Conservation (phyloP, 2,329 filamentous ascomycete species). For the Karstenula rhodostoma region DNA sequence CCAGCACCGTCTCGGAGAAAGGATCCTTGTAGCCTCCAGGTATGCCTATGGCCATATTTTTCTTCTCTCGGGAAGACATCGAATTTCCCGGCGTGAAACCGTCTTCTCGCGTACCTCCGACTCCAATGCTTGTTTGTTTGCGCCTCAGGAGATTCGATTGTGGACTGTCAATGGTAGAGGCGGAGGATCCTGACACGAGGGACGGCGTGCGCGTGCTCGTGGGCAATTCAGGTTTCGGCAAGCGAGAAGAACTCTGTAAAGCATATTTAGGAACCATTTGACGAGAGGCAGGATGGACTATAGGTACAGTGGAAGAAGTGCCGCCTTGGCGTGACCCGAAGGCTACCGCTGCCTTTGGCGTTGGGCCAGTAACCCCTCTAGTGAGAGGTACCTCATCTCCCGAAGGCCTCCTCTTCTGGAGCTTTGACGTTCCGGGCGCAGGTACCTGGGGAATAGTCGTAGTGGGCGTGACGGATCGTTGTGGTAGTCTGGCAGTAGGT, state of each 20-base stretch:
- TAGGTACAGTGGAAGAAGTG: slow-evolving; percentile 32
- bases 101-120: slow-evolving; percentile 38
- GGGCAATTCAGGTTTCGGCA: slow-evolving; percentile 47
- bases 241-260: slow-evolving; percentile 37
- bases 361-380: slow-evolving; percentile 26
- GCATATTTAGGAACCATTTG: slow-evolving; percentile 31
- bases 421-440: slow-evolving; percentile 38
- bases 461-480: slow-evolving; percentile 47
- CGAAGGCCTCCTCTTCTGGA: slow-evolving; percentile 46
- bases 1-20: slow-evolving; percentile 54
- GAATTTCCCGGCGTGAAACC: slow-evolving; percentile 41
- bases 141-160: slow-evolving; percentile 54
- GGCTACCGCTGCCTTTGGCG: slow-evolving; percentile 23
- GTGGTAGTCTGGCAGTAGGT: slow-evolving; percentile 46
- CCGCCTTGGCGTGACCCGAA: slow-evolving; percentile 33
- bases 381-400: slow-evolving; percentile 39
- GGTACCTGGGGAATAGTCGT: slow-evolving; percentile 38
- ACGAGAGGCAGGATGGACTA: slow-evolving; percentile 27
- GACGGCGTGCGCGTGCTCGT: slow-evolving; percentile 54
- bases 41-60: slow-evolving; percentile 33
- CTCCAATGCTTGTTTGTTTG: slow-evolving; percentile 55
- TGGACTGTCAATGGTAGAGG: slow-evolving; percentile 57
- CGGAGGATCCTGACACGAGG: slow-evolving; percentile 58
- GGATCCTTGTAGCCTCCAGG: slow-evolving; percentile 49
- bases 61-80: slow-evolving; percentile 46